Evolutionary conservation across 495 filamentous ascomycete genomes (phyloP).

Genomic region (Trichoderma parareesei): DNA sequence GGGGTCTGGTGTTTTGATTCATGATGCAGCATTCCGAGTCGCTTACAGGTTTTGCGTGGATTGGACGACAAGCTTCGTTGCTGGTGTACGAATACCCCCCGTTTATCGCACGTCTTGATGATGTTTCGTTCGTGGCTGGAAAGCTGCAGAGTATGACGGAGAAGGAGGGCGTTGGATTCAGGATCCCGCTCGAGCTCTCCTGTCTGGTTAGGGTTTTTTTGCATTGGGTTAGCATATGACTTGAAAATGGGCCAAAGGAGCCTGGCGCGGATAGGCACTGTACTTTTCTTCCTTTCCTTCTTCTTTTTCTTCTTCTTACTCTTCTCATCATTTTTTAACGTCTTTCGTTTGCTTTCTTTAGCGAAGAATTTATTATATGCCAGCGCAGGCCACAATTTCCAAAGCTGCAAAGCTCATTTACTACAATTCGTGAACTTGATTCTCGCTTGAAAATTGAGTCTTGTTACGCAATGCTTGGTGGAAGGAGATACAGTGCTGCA

Average conservation of each 20-base stretch:
- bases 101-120: neutral
- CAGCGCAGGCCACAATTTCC: neutral
- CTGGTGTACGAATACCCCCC: conserved; percentile 2
- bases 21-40: conserved; percentile 3
- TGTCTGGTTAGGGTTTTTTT: neutral
- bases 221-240: conserved; percentile 4
- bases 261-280: neutral
- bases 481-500: too few species aligned
- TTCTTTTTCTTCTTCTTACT: neutral
- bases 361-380: neutral
- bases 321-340: neutral
- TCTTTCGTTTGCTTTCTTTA: neutral
- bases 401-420: neutral
- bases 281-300: neutral
- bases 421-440: neutral
- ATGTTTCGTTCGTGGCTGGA: neutral
- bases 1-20: conserved; percentile 2
- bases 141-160: neutral
- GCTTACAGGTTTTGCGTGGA: conserved; percentile 1
- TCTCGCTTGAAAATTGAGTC: neutral
- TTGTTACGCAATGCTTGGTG: too few species aligned
- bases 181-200: neutral
- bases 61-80: neutral
- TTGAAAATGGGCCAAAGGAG: neutral
- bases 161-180: neutral